Evolutionary conservation across 345 rosid genomes (phyloP), one percentile per base, ranked within the genome.

Genomic region (Linum tenue): DNA sequence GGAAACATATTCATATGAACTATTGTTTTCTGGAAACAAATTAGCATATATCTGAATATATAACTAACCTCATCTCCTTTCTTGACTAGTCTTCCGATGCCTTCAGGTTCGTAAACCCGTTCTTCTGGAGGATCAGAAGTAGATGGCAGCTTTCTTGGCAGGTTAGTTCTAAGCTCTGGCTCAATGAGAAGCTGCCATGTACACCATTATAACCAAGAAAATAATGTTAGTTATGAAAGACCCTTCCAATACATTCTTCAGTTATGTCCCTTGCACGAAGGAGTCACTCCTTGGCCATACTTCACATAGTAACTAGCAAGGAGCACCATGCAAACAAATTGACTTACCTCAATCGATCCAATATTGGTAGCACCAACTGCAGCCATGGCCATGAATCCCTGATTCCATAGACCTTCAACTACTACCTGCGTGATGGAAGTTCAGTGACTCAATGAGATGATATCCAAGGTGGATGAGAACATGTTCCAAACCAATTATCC

Each of bases 331-430:
- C 37, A 55, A 37, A 5, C 37, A 62, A 58, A 63, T 56, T 62
- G 48, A 73, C 55, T 40, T 63, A 92, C 99, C 92, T 94, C 85
- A 70, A 94, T 90, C 3, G 99, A 94, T 40, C 99, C 99, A 73
- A 90, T 84, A 78, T 84, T 94, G 60, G 97, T 94, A 12, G 97
- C 96, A 64, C 99, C 99, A 66, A 94, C 73, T 39, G 97, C 99
- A 56, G 91, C 97, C 65, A 94, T 81, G 44, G 96, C 95, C 95
- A 94, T 80, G 73, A 77, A 88, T 36, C 97, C 97, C 79, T 84
- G 82, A 78, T 84, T 79, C 99, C 97, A 90, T 43, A 63, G 14
- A 77, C 99, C 99, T 77, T 88, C 96, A 60, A 94, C 96, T 56
- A 94, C 96, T 72, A 88, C 97, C 99, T 94, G 79, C 58, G 16